These are phyloP conservation scores for Hypoxylon perforatum DNA, from an alignment of 495 filamentous ascomycete genomes.

Conservation along the genomic window DNA sequence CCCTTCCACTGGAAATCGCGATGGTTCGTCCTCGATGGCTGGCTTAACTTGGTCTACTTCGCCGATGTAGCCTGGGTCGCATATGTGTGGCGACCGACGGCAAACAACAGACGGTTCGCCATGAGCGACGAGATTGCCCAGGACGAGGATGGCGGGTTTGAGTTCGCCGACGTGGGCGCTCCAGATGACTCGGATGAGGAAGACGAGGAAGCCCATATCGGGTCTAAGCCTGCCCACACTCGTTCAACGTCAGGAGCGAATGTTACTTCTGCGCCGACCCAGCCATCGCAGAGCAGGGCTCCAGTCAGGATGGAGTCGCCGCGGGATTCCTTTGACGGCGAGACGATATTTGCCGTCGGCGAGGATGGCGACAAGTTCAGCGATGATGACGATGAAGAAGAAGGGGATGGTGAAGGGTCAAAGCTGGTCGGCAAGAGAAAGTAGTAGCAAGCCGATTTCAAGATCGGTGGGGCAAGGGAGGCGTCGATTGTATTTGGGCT, in stretches of 20 bases:
- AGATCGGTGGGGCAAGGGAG: constrained; percentile 14
- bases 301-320: constrained; percentile 54
- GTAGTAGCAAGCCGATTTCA: constrained; percentile 33
- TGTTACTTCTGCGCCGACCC: constrained; percentile 28
- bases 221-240: constrained; percentile 45
- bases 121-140: constrained; percentile 99
- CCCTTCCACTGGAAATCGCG: constrained; percentile 95
- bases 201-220: constrained; percentile 59
- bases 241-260: constrained; percentile 24
- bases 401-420: constrained; percentile 66
- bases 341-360: constrained; percentile 94
- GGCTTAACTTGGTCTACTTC: constrained; percentile 96
- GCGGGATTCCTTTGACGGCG: constrained; percentile 84
- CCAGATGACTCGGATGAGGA: constrained; percentile 75
- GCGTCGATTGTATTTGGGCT: constrained; percentile 22
- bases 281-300: constrained; percentile 53
- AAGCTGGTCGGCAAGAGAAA: constrained; percentile 70
- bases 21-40: constrained; percentile 98
- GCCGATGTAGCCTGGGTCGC: constrained; percentile 90
- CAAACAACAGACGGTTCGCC: constrained; percentile 95
- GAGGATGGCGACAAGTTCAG: constrained; percentile 80
- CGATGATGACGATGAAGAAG: constrained; percentile 65
- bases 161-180: constrained; percentile 91
- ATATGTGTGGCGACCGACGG: constrained; percentile 97
- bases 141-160: constrained; percentile 95